Evolutionary conservation across 2,329 filamentous ascomycete species (phyloP).

Genomic region (Talaromyces islandicus): DNA sequence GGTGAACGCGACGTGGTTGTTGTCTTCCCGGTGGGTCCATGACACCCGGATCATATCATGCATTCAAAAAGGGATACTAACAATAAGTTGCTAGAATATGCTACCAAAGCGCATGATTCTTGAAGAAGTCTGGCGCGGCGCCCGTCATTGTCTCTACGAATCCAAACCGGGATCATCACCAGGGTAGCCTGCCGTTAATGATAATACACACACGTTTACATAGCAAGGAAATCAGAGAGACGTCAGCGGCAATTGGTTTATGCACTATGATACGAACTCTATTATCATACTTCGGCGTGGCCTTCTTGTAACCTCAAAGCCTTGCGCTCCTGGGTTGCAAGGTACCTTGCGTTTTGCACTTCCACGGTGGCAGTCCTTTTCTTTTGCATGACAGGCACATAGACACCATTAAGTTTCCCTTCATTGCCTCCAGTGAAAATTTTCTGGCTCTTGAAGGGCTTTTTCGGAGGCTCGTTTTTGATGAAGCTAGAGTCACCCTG

Average conservation of each 20-base stretch:
- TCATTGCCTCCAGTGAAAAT: constrained; percentile 55
- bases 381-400: constrained; percentile 52
- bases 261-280: constrained; percentile 9
- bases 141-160: constrained; percentile 75
- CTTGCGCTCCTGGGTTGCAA: constrained; percentile 44
- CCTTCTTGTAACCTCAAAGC: constrained; percentile 22
- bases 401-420: constrained; percentile 50
- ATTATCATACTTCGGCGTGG: constrained; percentile 20
- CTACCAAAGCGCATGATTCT: constrained; percentile 69
- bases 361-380: constrained; percentile 53
- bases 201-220: not conserved
- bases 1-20: constrained; percentile 84
- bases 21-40: constrained; percentile 68
- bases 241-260: not conserved
- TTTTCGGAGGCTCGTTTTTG: constrained; percentile 19
- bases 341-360: constrained; percentile 57
- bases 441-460: constrained; percentile 38
- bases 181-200: not conserved
- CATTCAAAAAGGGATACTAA: constrained; percentile 8
- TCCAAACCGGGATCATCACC: constrained; percentile 39
- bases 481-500: constrained; percentile 31
- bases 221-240: not conserved
- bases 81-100: constrained; percentile 43
- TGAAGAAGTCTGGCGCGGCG: constrained; percentile 85
- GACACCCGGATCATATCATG: constrained; percentile 9